Percentiles rank a stretch among this genome's conserved stretches.
Evolutionary conservation across 495 filamentous ascomycete species (phyloP).

Genomic region (Bombardia bombarda): DNA sequence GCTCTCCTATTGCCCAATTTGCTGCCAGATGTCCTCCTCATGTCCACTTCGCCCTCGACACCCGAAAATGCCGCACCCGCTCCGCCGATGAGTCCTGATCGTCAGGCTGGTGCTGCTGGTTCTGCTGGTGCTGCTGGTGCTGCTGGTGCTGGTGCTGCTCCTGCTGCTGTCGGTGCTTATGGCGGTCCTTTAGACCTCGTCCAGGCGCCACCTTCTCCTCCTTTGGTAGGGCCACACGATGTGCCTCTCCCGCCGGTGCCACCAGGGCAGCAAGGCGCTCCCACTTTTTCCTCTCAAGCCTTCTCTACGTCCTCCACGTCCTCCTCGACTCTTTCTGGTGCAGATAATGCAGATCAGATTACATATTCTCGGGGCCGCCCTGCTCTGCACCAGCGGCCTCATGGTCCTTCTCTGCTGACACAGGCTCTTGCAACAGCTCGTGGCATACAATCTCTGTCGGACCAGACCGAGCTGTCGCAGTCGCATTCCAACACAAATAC

Average conservation of each 20-base stretch:
- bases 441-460: slow-evolving; percentile 29
- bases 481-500: slow-evolving; percentile 15
- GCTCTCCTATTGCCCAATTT: slow-evolving; percentile 26
- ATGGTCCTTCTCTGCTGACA: slow-evolving; percentile 41
- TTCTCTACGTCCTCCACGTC: background rate
- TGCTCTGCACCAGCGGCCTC: slow-evolving; percentile 28
- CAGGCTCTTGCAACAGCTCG: slow-evolving; percentile 46
- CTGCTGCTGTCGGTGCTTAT: slow-evolving; percentile 2
- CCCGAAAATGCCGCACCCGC: slow-evolving; percentile 43
- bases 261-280: slow-evolving; percentile 17
- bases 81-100: slow-evolving; percentile 38
- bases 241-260: slow-evolving; percentile 18
- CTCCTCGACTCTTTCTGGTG: slow-evolving; percentile 14
- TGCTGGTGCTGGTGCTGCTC: slow-evolving; percentile 2
- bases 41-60: slow-evolving; percentile 36
- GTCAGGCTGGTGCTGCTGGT: slow-evolving; percentile 14
- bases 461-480: slow-evolving; percentile 19
- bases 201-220: slow-evolving; percentile 7
- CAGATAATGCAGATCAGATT: slow-evolving; percentile 32
- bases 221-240: slow-evolving; percentile 8
- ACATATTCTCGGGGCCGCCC: slow-evolving; percentile 39
- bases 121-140: slow-evolving; percentile 14
- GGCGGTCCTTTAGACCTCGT: too few relatives aligned
- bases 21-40: slow-evolving; percentile 43
- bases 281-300: slow-evolving; percentile 3